phyloP scores from a whole-genome alignment of 768 basidiomycete species.

The Imleria badia region DNA sequence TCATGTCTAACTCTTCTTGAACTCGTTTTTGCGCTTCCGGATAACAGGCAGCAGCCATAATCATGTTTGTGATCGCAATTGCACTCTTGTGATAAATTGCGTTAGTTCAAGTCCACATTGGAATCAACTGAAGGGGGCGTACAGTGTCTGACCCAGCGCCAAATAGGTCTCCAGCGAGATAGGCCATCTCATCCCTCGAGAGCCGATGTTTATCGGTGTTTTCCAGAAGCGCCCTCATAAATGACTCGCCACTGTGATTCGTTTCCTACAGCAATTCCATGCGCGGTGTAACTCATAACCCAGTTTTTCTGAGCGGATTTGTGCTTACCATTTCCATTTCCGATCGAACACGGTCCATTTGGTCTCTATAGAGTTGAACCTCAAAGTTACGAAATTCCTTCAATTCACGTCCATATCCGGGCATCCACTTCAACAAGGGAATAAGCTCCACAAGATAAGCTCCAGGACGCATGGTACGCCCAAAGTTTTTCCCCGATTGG shows the following conservation, averaged over 20 bases:
- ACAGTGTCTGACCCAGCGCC: slow-evolving; percentile 59
- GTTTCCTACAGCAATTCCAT: slow-evolving; percentile 4
- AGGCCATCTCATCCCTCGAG: slow-evolving; percentile 53
- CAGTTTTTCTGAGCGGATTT: background rate
- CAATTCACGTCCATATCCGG: slow-evolving; percentile 55
- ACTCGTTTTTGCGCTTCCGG: slow-evolving; percentile 50
- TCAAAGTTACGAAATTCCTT: slow-evolving; percentile 52
- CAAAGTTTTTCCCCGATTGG: slow-evolving; percentile 22
- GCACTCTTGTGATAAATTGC: slow-evolving; percentile 36
- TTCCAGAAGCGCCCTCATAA: slow-evolving; percentile 54
- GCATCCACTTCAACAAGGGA: slow-evolving; percentile 43
- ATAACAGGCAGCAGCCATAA: slow-evolving; percentile 54
- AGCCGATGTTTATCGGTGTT: slow-evolving; percentile 45
- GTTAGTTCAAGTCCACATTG: background rate
- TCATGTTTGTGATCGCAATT: slow-evolving; percentile 46
- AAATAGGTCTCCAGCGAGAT: slow-evolving; percentile 58
- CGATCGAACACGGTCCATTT: slow-evolving; percentile 43
- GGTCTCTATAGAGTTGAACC: slow-evolving; percentile 46
- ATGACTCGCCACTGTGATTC: slow-evolving; percentile 27
- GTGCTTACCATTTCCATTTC: slow-evolving; percentile 46
- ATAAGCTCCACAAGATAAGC: slow-evolving; percentile 34
- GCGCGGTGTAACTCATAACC: background rate
- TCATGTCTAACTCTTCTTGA: slow-evolving; percentile 52
- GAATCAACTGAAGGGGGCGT: background rate
- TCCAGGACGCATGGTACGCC: slow-evolving; percentile 31